Evolutionary conservation across 129 eudicot species (phyloP).

Genomic region (Pulicaria dysenterica): DNA sequence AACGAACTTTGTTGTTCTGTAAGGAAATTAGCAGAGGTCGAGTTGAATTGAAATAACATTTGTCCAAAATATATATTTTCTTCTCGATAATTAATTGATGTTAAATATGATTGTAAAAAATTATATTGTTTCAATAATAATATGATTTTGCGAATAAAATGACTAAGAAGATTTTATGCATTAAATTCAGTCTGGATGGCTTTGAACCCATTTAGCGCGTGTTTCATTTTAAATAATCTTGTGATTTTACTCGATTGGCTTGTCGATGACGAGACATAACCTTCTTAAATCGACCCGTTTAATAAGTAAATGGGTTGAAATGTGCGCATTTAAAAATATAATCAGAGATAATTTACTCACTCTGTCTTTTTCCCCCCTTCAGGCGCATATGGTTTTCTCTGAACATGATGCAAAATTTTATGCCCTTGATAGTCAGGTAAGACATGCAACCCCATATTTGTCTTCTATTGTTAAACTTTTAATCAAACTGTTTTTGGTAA

Average conservation of each 20-base stretch:
- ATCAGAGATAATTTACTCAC: constrained; percentile 4
- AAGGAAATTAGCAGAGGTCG: too few species aligned
- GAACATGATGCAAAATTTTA: constrained; percentile 81
- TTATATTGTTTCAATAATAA: not conserved
- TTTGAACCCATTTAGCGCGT: not conserved
- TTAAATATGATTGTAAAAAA: too few species aligned
- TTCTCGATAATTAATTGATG: too few species aligned
- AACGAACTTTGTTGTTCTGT: not conserved
- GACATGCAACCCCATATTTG: constrained; percentile 10
- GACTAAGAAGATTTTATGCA: not conserved
- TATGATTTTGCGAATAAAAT: not conserved
- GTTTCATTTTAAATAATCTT: not conserved
- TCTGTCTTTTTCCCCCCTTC: constrained; percentile 13
- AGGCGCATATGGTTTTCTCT: constrained; percentile 94
- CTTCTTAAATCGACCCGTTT: not conserved
- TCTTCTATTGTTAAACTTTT: not conserved
- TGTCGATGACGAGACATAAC: constrained; percentile 5
- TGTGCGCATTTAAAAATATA: not conserved
- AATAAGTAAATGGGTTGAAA: constrained; percentile 6
- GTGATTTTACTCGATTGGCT: not conserved
- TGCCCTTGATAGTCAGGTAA: constrained; percentile 83
- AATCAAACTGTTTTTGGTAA: constrained; percentile 6
- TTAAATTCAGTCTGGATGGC: not conserved
- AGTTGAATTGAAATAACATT: too few species aligned
- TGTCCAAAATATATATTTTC: too few species aligned